Evolutionary conservation across 352 stramenopile species (phyloP).

Genomic region (Thalassiosira exigua): DNA sequence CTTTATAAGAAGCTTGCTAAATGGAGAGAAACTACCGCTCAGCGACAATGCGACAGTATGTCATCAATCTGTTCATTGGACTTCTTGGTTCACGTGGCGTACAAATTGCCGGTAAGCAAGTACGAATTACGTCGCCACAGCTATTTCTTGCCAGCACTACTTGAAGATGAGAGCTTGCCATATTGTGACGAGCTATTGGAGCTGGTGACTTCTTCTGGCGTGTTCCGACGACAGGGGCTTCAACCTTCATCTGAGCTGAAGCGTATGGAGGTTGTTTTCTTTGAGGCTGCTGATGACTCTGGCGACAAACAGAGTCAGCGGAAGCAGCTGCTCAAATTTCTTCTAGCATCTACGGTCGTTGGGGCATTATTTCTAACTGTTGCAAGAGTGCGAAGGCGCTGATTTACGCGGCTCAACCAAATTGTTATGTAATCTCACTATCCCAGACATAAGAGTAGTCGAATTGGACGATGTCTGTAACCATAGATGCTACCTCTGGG

Average conservation of each 20-base stretch:
- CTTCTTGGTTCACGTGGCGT: slow-evolving; percentile 69
- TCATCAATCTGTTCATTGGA: slow-evolving; percentile 71
- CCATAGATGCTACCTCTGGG: slow-evolving; percentile 33
- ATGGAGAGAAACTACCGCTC: slow-evolving; percentile 62
- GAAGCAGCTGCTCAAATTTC: slow-evolving; percentile 5
- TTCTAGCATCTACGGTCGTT: slow-evolving; percentile 22
- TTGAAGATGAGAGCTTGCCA: slow-evolving; percentile 58
- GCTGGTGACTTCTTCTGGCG: slow-evolving; percentile 34
- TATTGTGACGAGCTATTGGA: slow-evolving; percentile 56
- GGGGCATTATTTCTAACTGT: slow-evolving; percentile 4
- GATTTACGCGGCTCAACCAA: slow-evolving; percentile 2
- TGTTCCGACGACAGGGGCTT: slow-evolving; percentile 3
- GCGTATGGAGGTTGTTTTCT: slow-evolving; percentile 34
- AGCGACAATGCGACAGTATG: slow-evolving; percentile 33
- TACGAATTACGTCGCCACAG: slow-evolving; percentile 52
- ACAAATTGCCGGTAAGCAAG: slow-evolving; percentile 55
- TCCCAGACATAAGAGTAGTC: slow-evolving; percentile 57
- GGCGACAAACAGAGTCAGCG: slow-evolving; percentile 8
- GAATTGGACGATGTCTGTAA: slow-evolving; percentile 49
- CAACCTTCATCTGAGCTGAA: slow-evolving; percentile 17
- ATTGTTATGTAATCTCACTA: not conserved
- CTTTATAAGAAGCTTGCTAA: slow-evolving; percentile 67
- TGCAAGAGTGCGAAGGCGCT: slow-evolving; percentile 24
- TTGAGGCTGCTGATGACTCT: not conserved
- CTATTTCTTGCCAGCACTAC: slow-evolving; percentile 57